Conservation (phyloP, 495 filamentous ascomycete species). For the Sporormia fimetaria region DNA sequence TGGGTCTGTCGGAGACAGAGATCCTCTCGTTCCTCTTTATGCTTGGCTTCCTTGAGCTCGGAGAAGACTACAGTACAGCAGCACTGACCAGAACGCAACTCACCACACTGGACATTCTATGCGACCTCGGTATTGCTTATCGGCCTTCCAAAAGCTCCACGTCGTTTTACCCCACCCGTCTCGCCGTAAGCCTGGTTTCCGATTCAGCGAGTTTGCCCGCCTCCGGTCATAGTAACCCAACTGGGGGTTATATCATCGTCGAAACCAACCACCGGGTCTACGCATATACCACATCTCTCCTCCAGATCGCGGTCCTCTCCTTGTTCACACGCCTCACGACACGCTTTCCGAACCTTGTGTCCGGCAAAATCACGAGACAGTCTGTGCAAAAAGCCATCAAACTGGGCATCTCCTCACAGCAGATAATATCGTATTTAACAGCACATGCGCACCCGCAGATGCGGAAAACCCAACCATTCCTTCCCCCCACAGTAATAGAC, state of each 20-base stretch:
- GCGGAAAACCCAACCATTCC: conserved; percentile 55
- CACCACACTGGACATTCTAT: conserved; percentile 74
- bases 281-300: conserved; percentile 83
- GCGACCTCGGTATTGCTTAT: conserved; percentile 88
- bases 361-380: conserved; percentile 74
- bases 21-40: conserved; percentile 93
- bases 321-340: conserved; percentile 76
- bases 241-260: conserved; percentile 79
- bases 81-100: conserved; percentile 67
- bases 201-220: conserved; percentile 44
- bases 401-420: conserved; percentile 85
- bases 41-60: conserved; percentile 85
- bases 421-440: conserved; percentile 76
- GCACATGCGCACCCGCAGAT: conserved; percentile 90
- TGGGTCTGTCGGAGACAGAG: conserved; percentile 77
- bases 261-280: conserved; percentile 99
- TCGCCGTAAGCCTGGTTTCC: conserved; percentile 88
- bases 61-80: conserved; percentile 71
- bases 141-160: conserved; percentile 39
- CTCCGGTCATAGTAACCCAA: conserved; percentile 29
- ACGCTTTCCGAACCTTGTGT: conserved; percentile 84
- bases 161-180: conserved; percentile 84
- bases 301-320: conserved; percentile 87
- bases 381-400: conserved; percentile 76
- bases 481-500: conserved; percentile 93